Evolutionary conservation across 768 basidiomycete species (phyloP).

Genomic region (Boletus reticuloceps): DNA sequence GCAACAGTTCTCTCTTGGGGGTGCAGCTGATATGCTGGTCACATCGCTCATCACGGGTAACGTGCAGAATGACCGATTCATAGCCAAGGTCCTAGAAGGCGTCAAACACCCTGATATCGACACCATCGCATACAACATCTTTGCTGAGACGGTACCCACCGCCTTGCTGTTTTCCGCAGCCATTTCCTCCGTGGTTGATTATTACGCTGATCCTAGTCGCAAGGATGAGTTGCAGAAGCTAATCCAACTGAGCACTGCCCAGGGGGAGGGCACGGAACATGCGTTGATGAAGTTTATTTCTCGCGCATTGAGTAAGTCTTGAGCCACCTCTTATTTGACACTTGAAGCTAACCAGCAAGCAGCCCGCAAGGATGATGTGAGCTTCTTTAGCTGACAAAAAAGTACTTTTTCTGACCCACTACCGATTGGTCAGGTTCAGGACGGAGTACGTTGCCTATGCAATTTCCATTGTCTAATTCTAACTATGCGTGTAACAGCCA

Average conservation of each 20-base stretch:
- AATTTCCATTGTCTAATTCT: background rate
- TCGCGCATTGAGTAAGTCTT: slow-evolving; percentile 45
- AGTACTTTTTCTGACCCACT: slow-evolving; percentile 33
- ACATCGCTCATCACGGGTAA: slow-evolving; percentile 22
- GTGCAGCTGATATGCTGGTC: slow-evolving; percentile 19
- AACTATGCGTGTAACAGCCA: slow-evolving; percentile 8
- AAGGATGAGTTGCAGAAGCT: slow-evolving; percentile 36
- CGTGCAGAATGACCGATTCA: slow-evolving; percentile 20
- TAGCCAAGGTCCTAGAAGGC: slow-evolving; percentile 14
- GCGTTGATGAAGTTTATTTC: slow-evolving; percentile 43
- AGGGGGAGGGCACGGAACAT: slow-evolving; percentile 23
- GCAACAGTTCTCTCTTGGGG: slow-evolving; percentile 16
- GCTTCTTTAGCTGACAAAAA: slow-evolving; percentile 12
- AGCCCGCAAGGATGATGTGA: slow-evolving; percentile 29
- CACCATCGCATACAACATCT: slow-evolving; percentile 47
- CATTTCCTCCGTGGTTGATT: slow-evolving; percentile 56
- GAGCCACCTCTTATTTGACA: background rate
- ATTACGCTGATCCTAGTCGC: slow-evolving; percentile 47
- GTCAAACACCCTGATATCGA: slow-evolving; percentile 12
- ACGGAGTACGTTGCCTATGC: slow-evolving; percentile 33
- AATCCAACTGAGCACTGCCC: slow-evolving; percentile 31
- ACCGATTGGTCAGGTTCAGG: slow-evolving; percentile 36
- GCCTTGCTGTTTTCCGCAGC: slow-evolving; percentile 54
- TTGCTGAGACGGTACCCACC: slow-evolving; percentile 55
- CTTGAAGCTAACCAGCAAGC: slow-evolving; percentile 33